Evolutionary conservation across 176 grass and related monocot species (phyloP).

Genomic region (Phoenix roebelenii): DNA sequence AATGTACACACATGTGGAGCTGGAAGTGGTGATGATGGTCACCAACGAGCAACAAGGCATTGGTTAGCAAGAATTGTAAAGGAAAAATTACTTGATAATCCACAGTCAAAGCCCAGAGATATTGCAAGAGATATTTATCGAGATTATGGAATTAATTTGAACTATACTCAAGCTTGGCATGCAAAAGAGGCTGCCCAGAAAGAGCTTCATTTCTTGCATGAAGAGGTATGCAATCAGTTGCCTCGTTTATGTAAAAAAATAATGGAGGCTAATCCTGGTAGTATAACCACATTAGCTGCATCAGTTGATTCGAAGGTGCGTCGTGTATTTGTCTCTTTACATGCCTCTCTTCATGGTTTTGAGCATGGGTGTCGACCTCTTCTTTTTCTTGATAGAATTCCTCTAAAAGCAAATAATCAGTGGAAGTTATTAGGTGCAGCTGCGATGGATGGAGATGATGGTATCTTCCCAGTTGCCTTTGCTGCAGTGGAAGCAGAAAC

Average conservation of each 20-base stretch:
- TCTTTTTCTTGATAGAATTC: conserved; percentile 91
- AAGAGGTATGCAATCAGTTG: conserved; percentile 80
- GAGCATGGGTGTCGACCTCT: conserved; percentile 71
- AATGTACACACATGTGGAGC: conserved; percentile 85
- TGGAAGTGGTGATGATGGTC: conserved; percentile 56
- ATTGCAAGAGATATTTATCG: conserved; percentile 76
- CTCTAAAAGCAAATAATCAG: conserved; percentile 80
- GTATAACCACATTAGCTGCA: conserved; percentile 58
- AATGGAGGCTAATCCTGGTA: conserved; percentile 83
- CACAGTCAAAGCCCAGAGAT: conserved; percentile 74
- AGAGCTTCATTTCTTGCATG: conserved; percentile 71
- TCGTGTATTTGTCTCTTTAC: conserved; percentile 85
- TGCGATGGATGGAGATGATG: conserved; percentile 79
- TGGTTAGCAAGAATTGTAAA: conserved; percentile 94
- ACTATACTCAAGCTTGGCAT: conserved; percentile 91
- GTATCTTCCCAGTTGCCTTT: conserved; percentile 86
- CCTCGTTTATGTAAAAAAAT: conserved; percentile 79
- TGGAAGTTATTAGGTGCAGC: conserved; percentile 77
- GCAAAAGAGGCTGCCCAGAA: conserved; percentile 82
- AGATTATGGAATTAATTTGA: conserved; percentile 70
- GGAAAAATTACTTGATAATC: conserved; percentile 76
- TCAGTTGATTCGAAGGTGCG: conserved; percentile 78
- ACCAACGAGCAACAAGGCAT: conserved; percentile 72
- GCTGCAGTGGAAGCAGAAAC: conserved; percentile 88
- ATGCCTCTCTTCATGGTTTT: conserved; percentile 89